Evolutionary conservation across 1,139 yeast genomes (phyloP).

Genomic region (Sugiyamaella grinbergsii): DNA sequence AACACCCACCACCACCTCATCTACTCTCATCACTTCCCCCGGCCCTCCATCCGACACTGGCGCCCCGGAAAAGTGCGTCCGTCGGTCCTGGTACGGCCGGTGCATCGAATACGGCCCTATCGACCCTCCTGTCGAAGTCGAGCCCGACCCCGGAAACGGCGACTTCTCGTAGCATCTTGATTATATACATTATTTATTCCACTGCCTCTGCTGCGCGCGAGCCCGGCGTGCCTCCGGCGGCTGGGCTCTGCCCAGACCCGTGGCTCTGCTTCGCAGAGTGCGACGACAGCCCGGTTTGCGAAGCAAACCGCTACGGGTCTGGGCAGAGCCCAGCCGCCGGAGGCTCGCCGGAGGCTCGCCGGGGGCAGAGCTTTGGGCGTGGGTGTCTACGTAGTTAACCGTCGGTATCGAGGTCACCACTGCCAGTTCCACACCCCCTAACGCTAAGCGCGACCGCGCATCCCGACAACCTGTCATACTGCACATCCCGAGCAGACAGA

Average conservation of each 20-base stretch:
- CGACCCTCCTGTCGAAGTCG: constrained; percentile 10
- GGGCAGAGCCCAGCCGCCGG: no score
- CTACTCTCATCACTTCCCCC: constrained; percentile 17
- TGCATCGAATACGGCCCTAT: constrained; percentile 32
- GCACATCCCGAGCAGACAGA: background rate
- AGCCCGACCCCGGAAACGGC: constrained; percentile 6
- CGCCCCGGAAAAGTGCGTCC: constrained; percentile 31
- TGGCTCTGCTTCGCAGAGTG: no score
- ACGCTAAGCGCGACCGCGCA: no score
- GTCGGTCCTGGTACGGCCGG: constrained; percentile 38
- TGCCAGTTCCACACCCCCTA: no score
- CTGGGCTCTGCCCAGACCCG: no score
- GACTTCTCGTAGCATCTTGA: background rate
- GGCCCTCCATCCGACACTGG: constrained; percentile 21
- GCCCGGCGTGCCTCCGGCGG: background rate
- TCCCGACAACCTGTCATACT: no score
- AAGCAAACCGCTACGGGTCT: no score
- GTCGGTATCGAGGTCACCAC: no score
- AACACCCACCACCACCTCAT: constrained; percentile 5
- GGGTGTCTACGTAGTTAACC: no score
- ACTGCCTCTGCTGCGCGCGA: background rate
- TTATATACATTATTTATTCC: background rate
- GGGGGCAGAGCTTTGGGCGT: no score
- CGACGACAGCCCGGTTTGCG: no score
- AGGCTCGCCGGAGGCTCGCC: no score